Base-by-base conservation (phyloP, 148 eudicot genomes). In the Amaranthus cruentus region DNA sequence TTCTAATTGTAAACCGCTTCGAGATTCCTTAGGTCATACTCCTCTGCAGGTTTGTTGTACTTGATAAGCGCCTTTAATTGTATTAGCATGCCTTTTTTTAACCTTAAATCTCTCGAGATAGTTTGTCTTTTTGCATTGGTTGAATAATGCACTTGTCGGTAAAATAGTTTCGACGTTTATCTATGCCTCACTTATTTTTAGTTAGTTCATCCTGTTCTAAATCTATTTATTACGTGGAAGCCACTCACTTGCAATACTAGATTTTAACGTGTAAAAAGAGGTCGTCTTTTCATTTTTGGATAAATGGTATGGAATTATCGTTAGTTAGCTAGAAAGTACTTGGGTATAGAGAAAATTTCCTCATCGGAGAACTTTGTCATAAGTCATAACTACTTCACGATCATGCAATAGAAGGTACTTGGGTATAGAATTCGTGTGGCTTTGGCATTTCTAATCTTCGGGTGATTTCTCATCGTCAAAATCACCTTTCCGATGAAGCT, bases 1-100 rank as follows among this genome's bases (percentile, higher is more conserved):
- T 59, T 83, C 89, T 65, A 84, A 73, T 68, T 75, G 77, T 61
- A 89, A 84, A 78, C 94, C 94, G n/a, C 74, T 89, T 12, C 94
- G 89, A 54, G 91, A 90, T 61, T 81, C 86, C 28, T 85, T 90
- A 70, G 90, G 95, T 68, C 90, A 87, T 78, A 89, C 94, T 72
- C 94, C 94, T 18, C 68, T 86, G 21, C 94, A 89, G 94, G 94
- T 89, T 58, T 80, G 78, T 79, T 81, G 58, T 43, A 65, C 73
- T 66, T 8, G 14, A 47, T 6, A 57, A 43, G 1, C 54, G 68
- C 9, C 18, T 71, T 68, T 51, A 21, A 46, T 50, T 54, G 68
- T 58, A 52, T 55, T 71, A 15, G 7, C 63, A 55, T 21, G 69
- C 52, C 28, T 66, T 47, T 28, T 66, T 56, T 15, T 69, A 11